Percentiles rank a stretch among this genome's conserved stretches.
Evolutionary conservation across 148 eudicot species (phyloP).

Genomic region (Rhododendron henanense): DNA sequence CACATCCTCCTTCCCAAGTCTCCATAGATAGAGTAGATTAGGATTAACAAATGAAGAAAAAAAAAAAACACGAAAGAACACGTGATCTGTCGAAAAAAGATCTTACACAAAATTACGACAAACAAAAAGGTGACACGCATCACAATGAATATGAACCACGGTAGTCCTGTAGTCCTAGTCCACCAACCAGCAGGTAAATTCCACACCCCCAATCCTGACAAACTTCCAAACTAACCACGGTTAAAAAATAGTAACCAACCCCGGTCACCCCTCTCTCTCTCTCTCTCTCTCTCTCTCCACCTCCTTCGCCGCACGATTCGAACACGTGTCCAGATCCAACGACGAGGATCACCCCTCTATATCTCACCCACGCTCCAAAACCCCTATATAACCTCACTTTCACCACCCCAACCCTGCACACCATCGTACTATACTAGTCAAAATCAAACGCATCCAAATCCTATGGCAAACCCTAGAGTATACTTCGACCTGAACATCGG

Average conservation of each 20-base stretch:
- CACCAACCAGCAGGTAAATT: not conserved
- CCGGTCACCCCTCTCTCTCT: not conserved
- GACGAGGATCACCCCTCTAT: not conserved
- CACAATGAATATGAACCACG: not conserved
- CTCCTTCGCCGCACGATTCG: not conserved
- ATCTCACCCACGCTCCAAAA: not conserved
- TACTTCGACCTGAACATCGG: slow-evolving; percentile 50
- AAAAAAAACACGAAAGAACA: not conserved
- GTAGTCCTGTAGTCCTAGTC: not conserved
- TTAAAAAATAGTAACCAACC: not conserved
- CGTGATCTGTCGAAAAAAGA: not conserved
- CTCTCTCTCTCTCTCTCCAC: not conserved
- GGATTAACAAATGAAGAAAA: no score
- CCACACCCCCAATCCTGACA: not conserved
- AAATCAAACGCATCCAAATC: not conserved
- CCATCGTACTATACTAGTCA: not conserved
- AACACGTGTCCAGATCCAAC: not conserved
- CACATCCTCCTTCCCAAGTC: no score
- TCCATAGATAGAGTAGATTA: no score
- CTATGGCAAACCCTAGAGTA: slow-evolving; percentile 35
- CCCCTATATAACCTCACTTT: not conserved
- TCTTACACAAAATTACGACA: not conserved
- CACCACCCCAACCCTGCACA: not conserved
- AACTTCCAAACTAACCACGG: not conserved
- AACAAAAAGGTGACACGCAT: not conserved